Base-by-base conservation (phyloP, 2,329 filamentous ascomycete genomes). In the Fusarium keratoplasticum region DNA sequence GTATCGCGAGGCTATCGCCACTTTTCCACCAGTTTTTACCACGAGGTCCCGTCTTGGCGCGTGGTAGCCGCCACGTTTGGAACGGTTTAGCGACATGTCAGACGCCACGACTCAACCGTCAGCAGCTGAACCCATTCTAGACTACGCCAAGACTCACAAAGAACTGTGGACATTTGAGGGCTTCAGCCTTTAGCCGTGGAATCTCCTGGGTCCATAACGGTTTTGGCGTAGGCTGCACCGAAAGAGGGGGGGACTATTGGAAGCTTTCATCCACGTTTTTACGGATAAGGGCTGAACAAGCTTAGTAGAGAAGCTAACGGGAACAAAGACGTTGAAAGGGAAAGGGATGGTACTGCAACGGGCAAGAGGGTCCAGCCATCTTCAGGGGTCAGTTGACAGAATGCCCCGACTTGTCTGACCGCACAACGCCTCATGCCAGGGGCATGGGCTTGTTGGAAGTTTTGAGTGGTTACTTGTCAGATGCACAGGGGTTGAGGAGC, bases 101-200 rank as follows among this genome's bases (percentile, higher is more conserved):
- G 27, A 74, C 72, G 72, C 71, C 72, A 74, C 72, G 11, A 20
- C 40, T 55, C 47, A 72, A 66, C n/a, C 31, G 58, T 55, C 68
- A 66, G 54, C 29, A 44, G 35, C 58, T 64, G 42, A 58, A 59
- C 11, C 14, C 22, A 59, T 69, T 74, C 72, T 66, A 72, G 72
- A 66, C 50, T n/a, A 4, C 55, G 35, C 64, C 47, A 71, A 36
- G 59, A 31, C 11, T 18, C 9, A 55, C 4, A 52, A 58, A 6
- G 16, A 7, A 13, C 40, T n/a, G 7, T 27, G 22, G 64, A 18
- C 9, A 42, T 40, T 40, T 36, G 35, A 13, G 29, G 6, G 40
- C 57, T 22, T 2, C 8, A 20, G 20, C 20, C 1, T 5, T 33
- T 5, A 25, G 38, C 13, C 1, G 14, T 6, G 2, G 1, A n/a